These are phyloP conservation scores for grape (Vitis vinifera) DNA, from an alignment of 164 flowering plant species.

Conservation along the genomic window DNA sequence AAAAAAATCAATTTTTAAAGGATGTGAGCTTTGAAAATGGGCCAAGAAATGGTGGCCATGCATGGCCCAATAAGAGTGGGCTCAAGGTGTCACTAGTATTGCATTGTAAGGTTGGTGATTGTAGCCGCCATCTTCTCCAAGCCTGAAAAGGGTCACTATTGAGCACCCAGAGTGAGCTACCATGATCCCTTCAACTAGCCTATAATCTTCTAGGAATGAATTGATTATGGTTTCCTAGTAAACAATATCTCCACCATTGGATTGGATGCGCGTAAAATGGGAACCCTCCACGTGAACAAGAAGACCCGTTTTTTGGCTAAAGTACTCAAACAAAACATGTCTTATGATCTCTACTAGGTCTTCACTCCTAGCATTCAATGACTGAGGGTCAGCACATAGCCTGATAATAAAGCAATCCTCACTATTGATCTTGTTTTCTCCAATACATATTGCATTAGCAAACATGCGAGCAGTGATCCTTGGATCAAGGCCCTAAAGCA, in stretches of 20 bases:
- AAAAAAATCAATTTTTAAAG: no score
- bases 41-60: no score
- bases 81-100: rapidly evolving
- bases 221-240: conserved; percentile 88
- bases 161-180: conserved; percentile 78
- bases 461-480: conserved; percentile 68
- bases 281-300: conserved; percentile 72
- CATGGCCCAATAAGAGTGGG: no score
- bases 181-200: conserved; percentile 72
- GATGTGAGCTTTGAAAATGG: no score
- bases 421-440: conserved; percentile 62
- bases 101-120: no score
- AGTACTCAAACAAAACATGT: conserved; percentile 69
- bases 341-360: conserved; percentile 72
- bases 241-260: conserved; percentile 63
- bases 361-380: conserved; percentile 63
- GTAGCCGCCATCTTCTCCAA: conserved; percentile 56
- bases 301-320: conserved; percentile 72
- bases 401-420: conserved; percentile 78
- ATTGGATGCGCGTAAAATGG: conserved; percentile 65
- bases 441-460: conserved; percentile 58
- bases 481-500: conserved; percentile 84
- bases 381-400: conserved; percentile 60
- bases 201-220: conserved; percentile 66
- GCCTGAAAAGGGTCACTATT: conserved; percentile 69